These are phyloP conservation scores for Acanthamoeba castellanii DNA, from an alignment of 208 protist genomes.

Conservation along the genomic window DNA sequence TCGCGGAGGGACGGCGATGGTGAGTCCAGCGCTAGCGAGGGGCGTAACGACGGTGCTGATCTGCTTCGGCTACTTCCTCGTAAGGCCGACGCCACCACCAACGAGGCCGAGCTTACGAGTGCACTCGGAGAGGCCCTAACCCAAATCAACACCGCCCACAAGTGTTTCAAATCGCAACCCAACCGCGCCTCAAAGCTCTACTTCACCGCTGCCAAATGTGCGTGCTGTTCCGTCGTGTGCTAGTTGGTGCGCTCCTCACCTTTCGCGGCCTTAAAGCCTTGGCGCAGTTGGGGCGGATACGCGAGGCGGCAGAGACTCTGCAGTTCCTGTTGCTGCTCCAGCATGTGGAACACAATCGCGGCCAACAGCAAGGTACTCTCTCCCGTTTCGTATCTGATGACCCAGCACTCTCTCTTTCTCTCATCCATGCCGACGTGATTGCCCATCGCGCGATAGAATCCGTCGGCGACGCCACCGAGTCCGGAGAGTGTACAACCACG, in stretches of 20 bases:
- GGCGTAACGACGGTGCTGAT: neutral
- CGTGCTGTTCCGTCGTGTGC: neutral
- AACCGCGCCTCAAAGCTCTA: conserved; percentile 8
- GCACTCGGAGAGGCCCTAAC: neutral
- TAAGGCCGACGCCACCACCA: neutral
- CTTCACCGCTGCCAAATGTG: conserved; percentile 13
- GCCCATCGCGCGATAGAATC: too few species aligned
- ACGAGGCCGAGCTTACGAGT: neutral
- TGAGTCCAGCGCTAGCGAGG: neutral
- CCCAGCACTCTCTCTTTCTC: too few species aligned
- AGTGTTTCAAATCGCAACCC: conserved; percentile 1
- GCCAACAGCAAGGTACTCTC: neutral
- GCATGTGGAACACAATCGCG: neutral
- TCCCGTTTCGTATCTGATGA: too few species aligned
- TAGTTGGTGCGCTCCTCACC: neutral
- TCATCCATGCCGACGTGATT: too few species aligned
- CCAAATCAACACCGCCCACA: neutral
- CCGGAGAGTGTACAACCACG: neutral
- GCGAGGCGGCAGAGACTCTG: neutral
- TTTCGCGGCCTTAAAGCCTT: neutral
- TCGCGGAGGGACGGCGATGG: neutral
- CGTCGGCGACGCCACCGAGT: neutral
- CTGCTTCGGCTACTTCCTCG: neutral
- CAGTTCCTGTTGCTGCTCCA: neutral
- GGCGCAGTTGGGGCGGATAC: neutral